Evolutionary conservation across 352 stramenopile species (phyloP).

Genomic region (Phytophthora ramorum): DNA sequence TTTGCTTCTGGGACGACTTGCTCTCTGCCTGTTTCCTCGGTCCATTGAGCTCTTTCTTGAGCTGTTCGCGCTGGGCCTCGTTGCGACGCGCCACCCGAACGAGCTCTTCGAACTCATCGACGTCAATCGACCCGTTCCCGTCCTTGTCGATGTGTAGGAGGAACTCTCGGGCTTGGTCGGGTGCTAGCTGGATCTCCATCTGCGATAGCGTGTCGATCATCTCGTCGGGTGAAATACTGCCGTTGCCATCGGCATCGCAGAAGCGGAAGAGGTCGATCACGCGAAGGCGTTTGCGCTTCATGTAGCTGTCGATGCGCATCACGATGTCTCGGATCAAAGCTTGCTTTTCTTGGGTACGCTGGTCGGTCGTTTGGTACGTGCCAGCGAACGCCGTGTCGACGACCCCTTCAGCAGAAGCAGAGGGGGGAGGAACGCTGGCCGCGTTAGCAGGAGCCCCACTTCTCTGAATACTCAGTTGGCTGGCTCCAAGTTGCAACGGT

Average conservation of each 20-base stretch:
- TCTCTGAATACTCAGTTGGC: constrained; percentile 14
- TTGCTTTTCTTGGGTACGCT: constrained; percentile 45
- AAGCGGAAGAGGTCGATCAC: constrained; percentile 90
- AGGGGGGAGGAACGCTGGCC: constrained; percentile 8
- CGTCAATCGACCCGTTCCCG: constrained; percentile 83
- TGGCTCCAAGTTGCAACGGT: constrained; percentile 26
- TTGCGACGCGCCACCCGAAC: constrained; percentile 74
- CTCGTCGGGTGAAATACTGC: constrained; percentile 78
- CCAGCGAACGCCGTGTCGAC: constrained; percentile 55
- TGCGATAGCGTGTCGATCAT: constrained; percentile 87
- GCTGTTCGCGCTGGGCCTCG: constrained; percentile 75
- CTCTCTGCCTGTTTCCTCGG: constrained; percentile 40
- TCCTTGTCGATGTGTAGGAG: constrained; percentile 86
- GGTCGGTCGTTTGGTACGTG: constrained; percentile 71
- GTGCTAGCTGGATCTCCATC: constrained; percentile 84
- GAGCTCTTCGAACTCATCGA: constrained; percentile 88
- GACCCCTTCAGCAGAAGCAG: constrained; percentile 16
- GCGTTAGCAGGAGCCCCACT: background rate
- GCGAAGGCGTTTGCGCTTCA: constrained; percentile 84
- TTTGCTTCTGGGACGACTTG: constrained; percentile 52
- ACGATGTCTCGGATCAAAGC: constrained; percentile 80
- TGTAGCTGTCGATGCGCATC: constrained; percentile 82
- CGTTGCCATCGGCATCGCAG: constrained; percentile 81
- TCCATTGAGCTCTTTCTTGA: constrained; percentile 70
- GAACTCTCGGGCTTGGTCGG: constrained; percentile 70